Conservation (phyloP, 179 eudicot genomes). For the Beta corolliflora region DNA sequence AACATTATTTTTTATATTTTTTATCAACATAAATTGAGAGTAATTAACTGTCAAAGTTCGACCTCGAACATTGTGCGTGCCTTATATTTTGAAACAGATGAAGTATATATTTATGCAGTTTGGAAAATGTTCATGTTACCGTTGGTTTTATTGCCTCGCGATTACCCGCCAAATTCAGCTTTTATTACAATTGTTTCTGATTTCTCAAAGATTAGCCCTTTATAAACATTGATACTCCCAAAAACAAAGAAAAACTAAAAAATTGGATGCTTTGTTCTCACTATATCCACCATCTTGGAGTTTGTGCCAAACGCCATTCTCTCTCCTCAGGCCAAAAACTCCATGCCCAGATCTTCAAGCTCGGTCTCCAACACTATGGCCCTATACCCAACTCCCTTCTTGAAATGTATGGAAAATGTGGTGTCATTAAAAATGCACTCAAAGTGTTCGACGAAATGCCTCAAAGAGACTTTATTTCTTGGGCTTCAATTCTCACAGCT, state of each 20-base stretch:
- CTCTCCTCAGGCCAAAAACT: conserved; percentile 53
- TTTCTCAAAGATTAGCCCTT: not conserved
- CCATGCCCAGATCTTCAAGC: conserved; percentile 69
- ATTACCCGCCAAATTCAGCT: too few species aligned
- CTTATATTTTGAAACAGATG: too few species aligned
- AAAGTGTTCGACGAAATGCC: conserved; percentile 83
- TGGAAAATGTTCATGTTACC: too few species aligned
- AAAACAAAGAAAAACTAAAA: not conserved
- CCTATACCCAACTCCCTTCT: conserved; percentile 60
- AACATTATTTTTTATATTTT: too few species aligned
- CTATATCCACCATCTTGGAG: conserved; percentile 33
- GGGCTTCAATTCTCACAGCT: conserved; percentile 79
- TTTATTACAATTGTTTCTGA: not conserved
- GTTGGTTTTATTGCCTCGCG: too few species aligned
- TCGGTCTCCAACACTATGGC: conserved; percentile 45
- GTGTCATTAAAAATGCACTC: conserved; percentile 45
- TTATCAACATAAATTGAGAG: too few species aligned
- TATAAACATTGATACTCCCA: not conserved
- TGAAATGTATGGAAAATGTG: conserved; percentile 58
- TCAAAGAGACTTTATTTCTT: conserved; percentile 53
- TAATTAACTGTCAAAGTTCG: too few species aligned
- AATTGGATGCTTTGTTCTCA: conserved; percentile 36
- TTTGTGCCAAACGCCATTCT: conserved; percentile 42
- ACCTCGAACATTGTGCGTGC: too few species aligned
- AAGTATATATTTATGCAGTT: too few species aligned